These are phyloP conservation scores for Ganoderma multipileum DNA, from an alignment of 1,284 basidiomycete genomes.

Conservation along the genomic window DNA sequence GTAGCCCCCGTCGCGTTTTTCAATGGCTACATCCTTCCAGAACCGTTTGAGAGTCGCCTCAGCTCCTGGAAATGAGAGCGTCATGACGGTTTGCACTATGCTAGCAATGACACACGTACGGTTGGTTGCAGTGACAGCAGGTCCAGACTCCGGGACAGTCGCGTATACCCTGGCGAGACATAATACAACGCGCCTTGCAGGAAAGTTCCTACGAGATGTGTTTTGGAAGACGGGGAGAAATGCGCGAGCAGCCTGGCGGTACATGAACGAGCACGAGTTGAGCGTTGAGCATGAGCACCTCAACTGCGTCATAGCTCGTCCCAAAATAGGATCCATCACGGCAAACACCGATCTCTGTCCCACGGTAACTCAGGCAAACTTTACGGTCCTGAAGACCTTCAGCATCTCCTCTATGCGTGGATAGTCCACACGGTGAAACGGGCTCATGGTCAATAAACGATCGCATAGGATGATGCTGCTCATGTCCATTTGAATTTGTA, in stretches of 20 bases:
- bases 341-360: not conserved
- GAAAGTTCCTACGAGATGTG: constrained; percentile 18
- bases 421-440: no score
- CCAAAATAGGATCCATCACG: not conserved
- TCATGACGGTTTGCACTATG: constrained; percentile 9
- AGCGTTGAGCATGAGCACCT: not conserved
- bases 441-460: no score
- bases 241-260: constrained; percentile 25
- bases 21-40: constrained; percentile 88
- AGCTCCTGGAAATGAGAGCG: constrained; percentile 62
- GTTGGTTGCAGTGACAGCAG: constrained; percentile 42
- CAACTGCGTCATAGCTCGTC: not conserved
- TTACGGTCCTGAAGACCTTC: no score
- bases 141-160: constrained; percentile 31
- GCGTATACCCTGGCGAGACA: constrained; percentile 26
- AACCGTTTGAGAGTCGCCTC: constrained; percentile 88
- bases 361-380: no score
- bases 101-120: constrained; percentile 32
- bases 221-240: constrained; percentile 21
- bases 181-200: not conserved
- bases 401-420: no score
- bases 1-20: constrained; percentile 63
- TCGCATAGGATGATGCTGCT: no score
- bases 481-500: no score
- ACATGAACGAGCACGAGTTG: constrained; percentile 17